Evolutionary conservation across 2,329 filamentous ascomycete species (phyloP).

Genomic region (Fusarium luffae): DNA sequence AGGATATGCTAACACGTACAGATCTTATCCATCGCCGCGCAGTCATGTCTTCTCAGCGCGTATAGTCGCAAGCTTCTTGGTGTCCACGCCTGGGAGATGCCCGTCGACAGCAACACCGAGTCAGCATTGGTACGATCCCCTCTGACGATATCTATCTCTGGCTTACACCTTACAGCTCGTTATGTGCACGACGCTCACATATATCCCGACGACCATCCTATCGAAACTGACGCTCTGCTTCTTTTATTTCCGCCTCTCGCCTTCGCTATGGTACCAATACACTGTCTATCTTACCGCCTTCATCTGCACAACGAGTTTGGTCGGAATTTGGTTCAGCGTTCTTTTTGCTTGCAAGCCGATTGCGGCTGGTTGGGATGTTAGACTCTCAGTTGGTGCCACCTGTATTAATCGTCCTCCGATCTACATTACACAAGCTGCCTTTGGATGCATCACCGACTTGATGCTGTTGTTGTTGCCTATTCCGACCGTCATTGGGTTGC

Average conservation of each 20-base stretch:
- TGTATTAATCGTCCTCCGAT: constrained; percentile 18
- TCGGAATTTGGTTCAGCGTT: constrained; percentile 16
- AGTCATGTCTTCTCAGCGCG: constrained; percentile 19
- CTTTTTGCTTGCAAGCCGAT: constrained; percentile 11
- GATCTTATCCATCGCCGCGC: constrained; percentile 2
- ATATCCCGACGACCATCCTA: constrained; percentile 16
- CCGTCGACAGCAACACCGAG: constrained; percentile 4
- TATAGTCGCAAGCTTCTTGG: constrained; percentile 9
- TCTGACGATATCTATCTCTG: too few relatives aligned
- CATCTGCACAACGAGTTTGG: background rate
- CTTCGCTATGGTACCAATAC: constrained; percentile 13
- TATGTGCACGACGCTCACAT: constrained; percentile 9
- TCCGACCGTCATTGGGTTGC: background rate
- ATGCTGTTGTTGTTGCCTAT: constrained; percentile 1
- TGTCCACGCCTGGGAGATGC: constrained; percentile 21
- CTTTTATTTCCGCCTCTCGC: constrained; percentile 19
- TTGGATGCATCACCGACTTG: constrained; percentile 13
- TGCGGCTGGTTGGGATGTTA: constrained; percentile 5
- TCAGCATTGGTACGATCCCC: background rate
- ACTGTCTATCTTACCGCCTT: constrained; percentile 8
- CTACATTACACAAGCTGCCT: constrained; percentile 14
- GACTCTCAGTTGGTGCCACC: background rate
- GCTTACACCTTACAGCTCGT: background rate
- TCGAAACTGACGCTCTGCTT: constrained; percentile 19
- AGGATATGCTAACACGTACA: background rate